phyloP scores from a whole-genome alignment of 805 yeast species.

The Hanseniaspora guilliermondii region DNA sequence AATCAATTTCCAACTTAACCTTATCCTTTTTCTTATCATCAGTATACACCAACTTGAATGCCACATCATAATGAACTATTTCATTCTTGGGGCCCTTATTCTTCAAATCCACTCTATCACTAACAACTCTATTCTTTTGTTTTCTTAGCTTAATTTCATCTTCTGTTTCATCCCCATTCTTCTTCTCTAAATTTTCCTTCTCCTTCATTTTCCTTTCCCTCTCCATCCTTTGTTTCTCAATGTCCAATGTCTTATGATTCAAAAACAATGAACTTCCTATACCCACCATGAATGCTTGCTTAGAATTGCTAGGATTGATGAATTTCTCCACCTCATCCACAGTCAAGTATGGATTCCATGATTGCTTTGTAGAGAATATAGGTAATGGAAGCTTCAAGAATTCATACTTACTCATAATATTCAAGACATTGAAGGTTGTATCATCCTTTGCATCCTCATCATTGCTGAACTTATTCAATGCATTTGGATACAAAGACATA shows the following conservation, averaged over 20 bases:
- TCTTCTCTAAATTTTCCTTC: background rate
- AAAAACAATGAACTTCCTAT: constrained; percentile 9
- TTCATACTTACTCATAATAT: constrained; percentile 8
- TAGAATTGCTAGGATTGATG: background rate
- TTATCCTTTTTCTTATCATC: background rate
- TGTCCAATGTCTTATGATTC: constrained; percentile 3
- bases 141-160: background rate
- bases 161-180: background rate
- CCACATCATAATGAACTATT: constrained; percentile 6
- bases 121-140: background rate
- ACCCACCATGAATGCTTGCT: constrained; percentile 1
- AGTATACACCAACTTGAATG: background rate
- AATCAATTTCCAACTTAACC: constrained; percentile 5
- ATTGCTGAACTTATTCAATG: background rate
- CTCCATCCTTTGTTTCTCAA: background rate
- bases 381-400: constrained; percentile 7
- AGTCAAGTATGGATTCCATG: constrained; percentile 9
- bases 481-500: constrained; percentile 3
- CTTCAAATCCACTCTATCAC: background rate
- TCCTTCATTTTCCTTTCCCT: background rate
- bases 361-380: background rate
- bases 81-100: background rate
- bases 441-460: background rate
- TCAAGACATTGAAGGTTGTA: constrained; percentile 1
- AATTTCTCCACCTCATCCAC: constrained; percentile 7